These are phyloP conservation scores for Aurifilum marmelostoma DNA, from an alignment of 2,329 filamentous ascomycete genomes.

Conservation along the genomic window DNA sequence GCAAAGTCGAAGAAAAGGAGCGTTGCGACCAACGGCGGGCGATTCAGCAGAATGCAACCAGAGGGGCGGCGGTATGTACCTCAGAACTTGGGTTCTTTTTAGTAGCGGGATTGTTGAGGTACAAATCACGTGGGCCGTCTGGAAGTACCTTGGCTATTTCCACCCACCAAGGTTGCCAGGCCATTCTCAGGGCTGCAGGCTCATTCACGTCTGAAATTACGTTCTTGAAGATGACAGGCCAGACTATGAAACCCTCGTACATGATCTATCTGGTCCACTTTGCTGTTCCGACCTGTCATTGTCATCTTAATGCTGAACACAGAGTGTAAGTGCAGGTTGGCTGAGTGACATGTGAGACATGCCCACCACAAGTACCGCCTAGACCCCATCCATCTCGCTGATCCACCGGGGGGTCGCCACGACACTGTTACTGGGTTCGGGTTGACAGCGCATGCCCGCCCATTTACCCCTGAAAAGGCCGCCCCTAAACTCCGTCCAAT, in stretches of 20 bases:
- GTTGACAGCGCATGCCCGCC: constrained; percentile 10
- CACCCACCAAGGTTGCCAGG: constrained; percentile 14
- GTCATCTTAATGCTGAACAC: constrained; percentile 8
- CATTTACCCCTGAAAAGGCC: constrained; percentile 10
- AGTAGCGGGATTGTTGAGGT: constrained; percentile 19
- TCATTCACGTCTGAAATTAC: neutral
- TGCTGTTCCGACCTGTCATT: neutral
- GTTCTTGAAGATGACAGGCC: neutral
- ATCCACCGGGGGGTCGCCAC: constrained; percentile 7
- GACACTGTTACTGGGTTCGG: constrained; percentile 9
- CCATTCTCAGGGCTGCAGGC: constrained; percentile 10
- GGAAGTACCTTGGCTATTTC: neutral
- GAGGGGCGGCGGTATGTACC: constrained; percentile 5
- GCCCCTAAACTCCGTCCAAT: neutral
- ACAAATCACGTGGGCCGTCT: constrained; percentile 25
- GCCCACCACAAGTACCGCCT: constrained; percentile 14
- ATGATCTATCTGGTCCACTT: neutral
- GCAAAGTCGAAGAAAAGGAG: constrained; percentile 22
- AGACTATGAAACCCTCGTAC: neutral
- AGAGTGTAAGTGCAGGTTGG: neutral
- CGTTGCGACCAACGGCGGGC: constrained; percentile 17
- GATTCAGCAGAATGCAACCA: constrained; percentile 14
- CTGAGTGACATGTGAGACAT: constrained; percentile 28
- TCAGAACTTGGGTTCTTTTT: neutral
- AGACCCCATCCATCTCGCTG: constrained; percentile 11